These are phyloP conservation scores for Cyclotella atomus DNA, from an alignment of 108 stramenopile genomes.

Conservation along the genomic window DNA sequence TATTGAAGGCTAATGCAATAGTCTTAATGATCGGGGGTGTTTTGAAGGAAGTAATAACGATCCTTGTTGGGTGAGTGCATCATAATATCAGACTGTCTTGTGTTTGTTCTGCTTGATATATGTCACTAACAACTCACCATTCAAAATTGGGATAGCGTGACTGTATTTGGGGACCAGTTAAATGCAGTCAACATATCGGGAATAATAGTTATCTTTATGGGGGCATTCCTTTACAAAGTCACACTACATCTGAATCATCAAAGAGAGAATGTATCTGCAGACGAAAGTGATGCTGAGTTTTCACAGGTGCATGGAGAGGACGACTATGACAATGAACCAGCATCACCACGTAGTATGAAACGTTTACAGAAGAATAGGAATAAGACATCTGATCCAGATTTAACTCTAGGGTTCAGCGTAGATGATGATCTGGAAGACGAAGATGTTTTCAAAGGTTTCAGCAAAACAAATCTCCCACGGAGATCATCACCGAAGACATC, in stretches of 20 bases:
- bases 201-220: constrained; percentile 74
- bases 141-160: too few species aligned
- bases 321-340: constrained; percentile 35
- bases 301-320: constrained; percentile 31
- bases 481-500: constrained; percentile 3
- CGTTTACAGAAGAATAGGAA: constrained; percentile 5
- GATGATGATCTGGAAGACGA: constrained; percentile 28
- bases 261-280: constrained; percentile 14
- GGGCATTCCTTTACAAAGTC: constrained; percentile 82
- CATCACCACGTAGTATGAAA: background rate
- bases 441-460: background rate
- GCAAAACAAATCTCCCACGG: background rate
- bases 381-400: constrained; percentile 49
- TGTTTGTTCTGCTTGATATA: too few species aligned
- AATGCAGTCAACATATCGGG: constrained; percentile 68
- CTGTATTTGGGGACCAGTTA: constrained; percentile 70
- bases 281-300: constrained; percentile 33
- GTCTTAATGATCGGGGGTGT: constrained; percentile 94
- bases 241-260: constrained; percentile 63
- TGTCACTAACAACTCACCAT: too few species aligned
- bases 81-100: background rate
- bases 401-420: constrained; percentile 32
- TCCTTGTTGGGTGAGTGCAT: constrained; percentile 70
- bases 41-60: constrained; percentile 87
- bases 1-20: constrained; percentile 81